Percentiles rank a stretch among this genome's conserved stretches.
phyloP scores from a whole-genome alignment of 345 rosid species.

The Erysimum cheiranthoides region DNA sequence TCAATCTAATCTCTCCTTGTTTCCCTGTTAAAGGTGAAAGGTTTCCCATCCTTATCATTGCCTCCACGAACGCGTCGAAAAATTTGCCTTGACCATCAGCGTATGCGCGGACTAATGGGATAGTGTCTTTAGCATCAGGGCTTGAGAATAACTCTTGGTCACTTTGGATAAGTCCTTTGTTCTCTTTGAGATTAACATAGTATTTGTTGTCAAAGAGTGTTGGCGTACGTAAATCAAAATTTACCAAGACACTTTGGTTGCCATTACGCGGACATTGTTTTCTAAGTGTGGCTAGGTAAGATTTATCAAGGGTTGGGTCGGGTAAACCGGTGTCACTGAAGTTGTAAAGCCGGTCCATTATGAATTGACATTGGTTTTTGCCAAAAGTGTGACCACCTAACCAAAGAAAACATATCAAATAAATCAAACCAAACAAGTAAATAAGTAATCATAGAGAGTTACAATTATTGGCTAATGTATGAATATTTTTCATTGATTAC shows the following conservation, averaged over 20 bases:
- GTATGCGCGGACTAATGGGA: constrained; percentile 52
- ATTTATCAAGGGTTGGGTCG: constrained; percentile 54
- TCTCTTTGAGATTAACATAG: constrained; percentile 57
- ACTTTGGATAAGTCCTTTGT: constrained; percentile 58
- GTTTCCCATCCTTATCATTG: constrained; percentile 78
- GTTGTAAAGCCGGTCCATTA: constrained; percentile 62
- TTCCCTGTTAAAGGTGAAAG: constrained; percentile 58
- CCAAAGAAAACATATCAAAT: not conserved
- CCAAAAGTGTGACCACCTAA: constrained; percentile 72
- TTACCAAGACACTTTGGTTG: constrained; percentile 48
- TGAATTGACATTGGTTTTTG: constrained; percentile 56
- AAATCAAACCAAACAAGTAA: not conserved
- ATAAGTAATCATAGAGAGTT: not conserved
- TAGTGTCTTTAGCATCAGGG: constrained; percentile 52
- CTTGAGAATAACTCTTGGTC: constrained; percentile 67
- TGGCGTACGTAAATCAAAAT: constrained; percentile 60
- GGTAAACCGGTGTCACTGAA: constrained; percentile 51
- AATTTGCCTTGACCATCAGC: constrained; percentile 45
- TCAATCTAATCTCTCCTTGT: constrained; percentile 61
- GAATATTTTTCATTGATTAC: not conserved
- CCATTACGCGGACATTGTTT: constrained; percentile 59
- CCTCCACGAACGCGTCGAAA: constrained; percentile 53
- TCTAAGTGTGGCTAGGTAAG: constrained; percentile 49
- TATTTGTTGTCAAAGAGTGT: constrained; percentile 67
- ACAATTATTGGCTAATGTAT: not conserved